Percentiles rank a stretch among this genome's conserved stretches.
These are phyloP conservation scores for Fusarium sp. DNA, from an alignment of 2,329 filamentous ascomycete species.

Conservation along the genomic window DNA sequence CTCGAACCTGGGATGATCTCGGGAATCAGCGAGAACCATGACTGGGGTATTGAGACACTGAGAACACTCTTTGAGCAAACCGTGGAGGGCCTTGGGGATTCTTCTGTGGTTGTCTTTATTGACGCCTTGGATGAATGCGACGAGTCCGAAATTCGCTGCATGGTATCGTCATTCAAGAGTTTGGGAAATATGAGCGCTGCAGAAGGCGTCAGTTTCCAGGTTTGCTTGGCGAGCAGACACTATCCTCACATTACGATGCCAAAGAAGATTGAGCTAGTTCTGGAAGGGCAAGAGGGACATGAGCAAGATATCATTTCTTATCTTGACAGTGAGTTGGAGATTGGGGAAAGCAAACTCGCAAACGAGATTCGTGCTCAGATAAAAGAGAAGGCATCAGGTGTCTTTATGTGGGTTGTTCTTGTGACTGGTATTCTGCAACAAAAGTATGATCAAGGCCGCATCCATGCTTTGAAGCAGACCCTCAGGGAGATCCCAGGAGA, in stretches of 20 bases:
- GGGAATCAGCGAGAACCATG: neutral
- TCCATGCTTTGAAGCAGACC: conserved; percentile 35
- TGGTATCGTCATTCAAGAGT: conserved; percentile 54
- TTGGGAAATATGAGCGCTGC: conserved; percentile 43
- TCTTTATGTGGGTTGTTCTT: conserved; percentile 57
- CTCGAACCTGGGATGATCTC: conserved; percentile 34
- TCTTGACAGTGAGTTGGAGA: conserved; percentile 11
- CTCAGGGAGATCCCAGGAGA: conserved; percentile 49
- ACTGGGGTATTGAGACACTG: neutral
- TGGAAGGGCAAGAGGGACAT: conserved; percentile 44
- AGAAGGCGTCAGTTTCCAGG: conserved; percentile 34
- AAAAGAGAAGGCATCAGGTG: conserved; percentile 48
- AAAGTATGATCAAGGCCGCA: conserved; percentile 43
- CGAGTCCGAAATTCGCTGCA: conserved; percentile 50
- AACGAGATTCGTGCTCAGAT: conserved; percentile 36
- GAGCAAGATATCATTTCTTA: conserved; percentile 40
- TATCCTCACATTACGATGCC: conserved; percentile 54
- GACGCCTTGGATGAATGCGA: conserved; percentile 61
- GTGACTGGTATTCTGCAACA: conserved; percentile 52
- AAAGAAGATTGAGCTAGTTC: conserved; percentile 36
- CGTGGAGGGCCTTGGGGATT: neutral
- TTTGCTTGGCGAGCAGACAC: conserved; percentile 58
- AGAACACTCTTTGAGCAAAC: neutral
- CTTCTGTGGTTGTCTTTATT: conserved; percentile 28
- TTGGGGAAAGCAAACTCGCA: neutral